Evolutionary conservation across 2,329 filamentous ascomycete genomes (phyloP).

Genomic region (Herpotrichia juniperi): DNA sequence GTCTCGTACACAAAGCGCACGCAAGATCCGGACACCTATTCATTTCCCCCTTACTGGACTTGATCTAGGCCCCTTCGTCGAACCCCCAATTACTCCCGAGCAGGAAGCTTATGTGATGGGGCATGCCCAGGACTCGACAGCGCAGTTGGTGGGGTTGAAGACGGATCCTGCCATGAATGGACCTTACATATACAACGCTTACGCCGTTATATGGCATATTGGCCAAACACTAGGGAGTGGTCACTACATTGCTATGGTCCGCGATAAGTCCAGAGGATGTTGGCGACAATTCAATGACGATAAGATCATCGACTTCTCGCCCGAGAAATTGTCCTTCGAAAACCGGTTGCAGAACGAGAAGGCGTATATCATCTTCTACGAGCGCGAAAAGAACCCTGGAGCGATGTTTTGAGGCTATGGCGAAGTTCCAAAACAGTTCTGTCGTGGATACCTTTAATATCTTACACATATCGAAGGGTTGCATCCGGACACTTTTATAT

Average conservation of each 20-base stretch:
- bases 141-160: constrained; percentile 41
- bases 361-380: constrained; percentile 71
- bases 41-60: constrained; percentile 78
- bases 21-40: constrained; percentile 74
- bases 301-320: constrained; percentile 61
- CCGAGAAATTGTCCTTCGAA: constrained; percentile 54
- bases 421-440: neutral
- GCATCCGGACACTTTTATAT: neutral
- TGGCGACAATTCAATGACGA: constrained; percentile 68
- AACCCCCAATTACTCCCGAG: constrained; percentile 52
- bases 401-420: constrained; percentile 22
- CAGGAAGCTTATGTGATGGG: constrained; percentile 45
- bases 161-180: constrained; percentile 51
- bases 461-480: neutral
- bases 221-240: constrained; percentile 72
- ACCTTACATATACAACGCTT: constrained; percentile 81
- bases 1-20: constrained; percentile 59
- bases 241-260: constrained; percentile 76
- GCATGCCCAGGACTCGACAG: constrained; percentile 29
- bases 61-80: constrained; percentile 65
- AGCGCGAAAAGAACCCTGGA: constrained; percentile 46
- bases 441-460: neutral
- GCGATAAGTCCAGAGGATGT: constrained; percentile 56
- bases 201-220: constrained; percentile 80
- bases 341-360: constrained; percentile 65